Conservation (phyloP, 805 yeast genomes). For the Nematodospora valgi region DNA sequence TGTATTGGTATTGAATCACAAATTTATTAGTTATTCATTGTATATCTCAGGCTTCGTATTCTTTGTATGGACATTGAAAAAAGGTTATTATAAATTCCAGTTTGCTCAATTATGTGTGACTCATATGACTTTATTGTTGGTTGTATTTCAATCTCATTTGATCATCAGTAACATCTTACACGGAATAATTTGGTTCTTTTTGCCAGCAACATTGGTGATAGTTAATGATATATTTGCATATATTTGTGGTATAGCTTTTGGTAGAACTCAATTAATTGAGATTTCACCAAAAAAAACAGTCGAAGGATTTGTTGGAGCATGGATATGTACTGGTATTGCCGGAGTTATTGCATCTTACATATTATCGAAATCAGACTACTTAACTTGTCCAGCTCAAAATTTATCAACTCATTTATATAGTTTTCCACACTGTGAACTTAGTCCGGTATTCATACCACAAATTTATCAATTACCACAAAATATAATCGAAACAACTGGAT, state of each 20-base stretch:
- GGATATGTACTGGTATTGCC: constrained; percentile 85
- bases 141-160: constrained; percentile 91
- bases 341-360: constrained; percentile 65
- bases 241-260: constrained; percentile 94
- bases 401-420: constrained; percentile 60
- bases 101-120: constrained; percentile 92
- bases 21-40: constrained; percentile 76
- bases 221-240: constrained; percentile 96
- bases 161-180: constrained; percentile 84
- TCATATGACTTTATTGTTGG: constrained; percentile 86
- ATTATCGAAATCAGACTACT: constrained; percentile 62
- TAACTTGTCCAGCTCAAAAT: constrained; percentile 84
- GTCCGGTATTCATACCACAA: constrained; percentile 86
- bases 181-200: constrained; percentile 91
- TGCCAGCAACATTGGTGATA: constrained; percentile 89
- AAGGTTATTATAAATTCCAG: constrained; percentile 87
- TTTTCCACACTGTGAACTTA: constrained; percentile 70
- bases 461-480: constrained; percentile 71
- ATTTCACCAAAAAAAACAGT: constrained; percentile 97
- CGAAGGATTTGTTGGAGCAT: constrained; percentile 96
- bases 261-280: constrained; percentile 85
- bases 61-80: constrained; percentile 84
- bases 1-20: constrained; percentile 72
- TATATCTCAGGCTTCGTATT: constrained; percentile 86
- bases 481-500: constrained; percentile 43